Evolutionary conservation across 805 yeast species (phyloP).

Genomic region (Candida morakotiae): DNA sequence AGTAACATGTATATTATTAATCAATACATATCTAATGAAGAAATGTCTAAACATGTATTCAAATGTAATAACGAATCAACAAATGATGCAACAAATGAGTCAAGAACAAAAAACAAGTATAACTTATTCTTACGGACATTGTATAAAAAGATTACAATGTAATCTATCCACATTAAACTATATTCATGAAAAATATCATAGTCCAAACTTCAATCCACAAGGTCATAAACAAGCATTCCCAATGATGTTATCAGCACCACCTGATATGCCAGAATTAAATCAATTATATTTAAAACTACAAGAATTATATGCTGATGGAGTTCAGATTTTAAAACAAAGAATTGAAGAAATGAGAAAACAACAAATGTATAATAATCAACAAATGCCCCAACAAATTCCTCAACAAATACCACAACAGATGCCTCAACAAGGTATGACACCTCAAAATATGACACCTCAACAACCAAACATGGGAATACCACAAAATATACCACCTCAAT

Average conservation of each 20-base stretch:
- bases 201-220: slow-evolving; percentile 20
- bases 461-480: neutral
- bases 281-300: slow-evolving; percentile 45
- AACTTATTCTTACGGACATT: slow-evolving; percentile 35
- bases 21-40: slow-evolving; percentile 40
- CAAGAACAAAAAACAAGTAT: slow-evolving; percentile 26
- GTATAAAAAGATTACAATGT: slow-evolving; percentile 39
- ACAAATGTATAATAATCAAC: slow-evolving; percentile 16
- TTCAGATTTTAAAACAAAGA: slow-evolving; percentile 38
- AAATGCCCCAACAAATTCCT: slow-evolving; percentile 10
- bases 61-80: slow-evolving; percentile 31
- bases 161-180: slow-evolving; percentile 36
- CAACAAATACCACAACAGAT: slow-evolving; percentile 10
- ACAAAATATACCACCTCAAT: neutral
- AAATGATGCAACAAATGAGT: slow-evolving; percentile 27
- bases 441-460: neutral
- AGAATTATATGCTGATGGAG: slow-evolving; percentile 52
- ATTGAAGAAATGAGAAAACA: slow-evolving; percentile 34
- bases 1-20: slow-evolving; percentile 37
- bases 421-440: neutral
- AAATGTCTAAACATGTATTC: slow-evolving; percentile 34
- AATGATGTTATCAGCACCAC: slow-evolving; percentile 50
- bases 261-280: slow-evolving; percentile 50
- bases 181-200: slow-evolving; percentile 36
- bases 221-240: slow-evolving; percentile 37